Conservation (phyloP, 1,284 basidiomycete species). For the Marasmius sp. region DNA sequence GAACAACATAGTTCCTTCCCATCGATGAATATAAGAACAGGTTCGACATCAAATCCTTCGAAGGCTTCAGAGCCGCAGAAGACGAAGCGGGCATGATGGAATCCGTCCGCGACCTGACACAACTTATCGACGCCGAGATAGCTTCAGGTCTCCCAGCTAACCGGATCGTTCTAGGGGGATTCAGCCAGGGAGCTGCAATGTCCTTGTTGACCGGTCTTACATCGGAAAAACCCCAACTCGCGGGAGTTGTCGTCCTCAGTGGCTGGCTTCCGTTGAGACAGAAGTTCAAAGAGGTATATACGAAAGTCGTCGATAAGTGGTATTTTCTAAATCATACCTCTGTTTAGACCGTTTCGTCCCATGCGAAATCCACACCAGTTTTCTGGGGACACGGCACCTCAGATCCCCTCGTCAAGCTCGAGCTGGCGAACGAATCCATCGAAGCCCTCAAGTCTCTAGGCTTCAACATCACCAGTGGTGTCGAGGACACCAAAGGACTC, state of each 20-base stretch:
- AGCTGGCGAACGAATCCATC: slow-evolving; percentile 47
- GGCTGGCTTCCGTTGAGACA: slow-evolving; percentile 73
- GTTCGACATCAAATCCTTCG: slow-evolving; percentile 78
- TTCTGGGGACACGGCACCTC: slow-evolving; percentile 88
- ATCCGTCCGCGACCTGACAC: slow-evolving; percentile 61
- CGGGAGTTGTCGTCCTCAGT: slow-evolving; percentile 72
- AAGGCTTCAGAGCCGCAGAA: slow-evolving; percentile 53
- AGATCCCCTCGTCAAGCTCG: slow-evolving; percentile 71
- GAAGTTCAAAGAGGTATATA: slow-evolving; percentile 67
- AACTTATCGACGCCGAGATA: slow-evolving; percentile 75
- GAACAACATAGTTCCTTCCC: slow-evolving; percentile 1
- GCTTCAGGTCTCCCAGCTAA: slow-evolving; percentile 66
- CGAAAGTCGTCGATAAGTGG: slow-evolving; percentile 9
- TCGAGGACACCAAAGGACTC: slow-evolving; percentile 42
- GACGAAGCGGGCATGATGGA: slow-evolving; percentile 78
- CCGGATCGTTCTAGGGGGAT: slow-evolving; percentile 81
- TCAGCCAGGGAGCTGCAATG: slow-evolving; percentile 87
- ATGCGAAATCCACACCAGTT: slow-evolving; percentile 65
- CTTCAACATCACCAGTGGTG: slow-evolving; percentile 34
- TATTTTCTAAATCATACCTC: not conserved
- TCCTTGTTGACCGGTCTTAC: slow-evolving; percentile 73
- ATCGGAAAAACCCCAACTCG: slow-evolving; percentile 60
- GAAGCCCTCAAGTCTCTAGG: slow-evolving; percentile 54
- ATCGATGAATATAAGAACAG: slow-evolving; percentile 31
- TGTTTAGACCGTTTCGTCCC: slow-evolving; percentile 54